Percentiles rank a stretch among this genome's conserved stretches.
These are phyloP conservation scores for Ophiocordyceps camponoti-floridani DNA, from an alignment of 2,329 filamentous ascomycete species.

Conservation along the genomic window DNA sequence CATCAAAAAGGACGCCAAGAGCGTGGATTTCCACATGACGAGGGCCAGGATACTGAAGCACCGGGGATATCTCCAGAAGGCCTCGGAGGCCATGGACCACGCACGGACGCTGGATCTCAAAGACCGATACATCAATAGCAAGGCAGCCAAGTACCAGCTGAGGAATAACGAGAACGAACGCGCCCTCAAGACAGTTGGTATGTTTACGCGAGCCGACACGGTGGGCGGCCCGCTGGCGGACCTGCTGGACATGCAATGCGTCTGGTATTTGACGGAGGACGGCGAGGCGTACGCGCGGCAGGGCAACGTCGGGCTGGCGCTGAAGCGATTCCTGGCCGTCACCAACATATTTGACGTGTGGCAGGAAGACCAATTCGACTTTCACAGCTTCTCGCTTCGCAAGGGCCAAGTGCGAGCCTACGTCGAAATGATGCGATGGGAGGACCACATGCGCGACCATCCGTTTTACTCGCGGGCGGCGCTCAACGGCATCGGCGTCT, in stretches of 20 bases:
- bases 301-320: conserved; percentile 63
- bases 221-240: conserved; percentile 77
- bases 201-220: conserved; percentile 87
- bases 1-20: conserved; percentile 59
- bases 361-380: conserved; percentile 98
- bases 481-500: conserved; percentile 63
- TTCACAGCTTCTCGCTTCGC: conserved; percentile 91
- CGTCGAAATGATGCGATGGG: conserved; percentile 92
- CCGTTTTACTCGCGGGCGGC: conserved; percentile 83
- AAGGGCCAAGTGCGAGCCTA: conserved; percentile 94
- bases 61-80: conserved; percentile 58
- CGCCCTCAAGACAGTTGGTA: conserved; percentile 72
- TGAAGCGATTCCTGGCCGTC: conserved; percentile 82
- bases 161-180: conserved; percentile 81
- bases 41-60: conserved; percentile 94
- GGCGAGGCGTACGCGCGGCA: conserved; percentile 75
- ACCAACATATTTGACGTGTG: conserved; percentile 91
- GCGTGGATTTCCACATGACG: conserved; percentile 86
- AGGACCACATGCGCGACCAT: conserved; percentile 78
- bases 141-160: conserved; percentile 91
- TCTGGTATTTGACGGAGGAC: conserved; percentile 94
- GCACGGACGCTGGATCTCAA: conserved; percentile 72
- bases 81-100: conserved; percentile 73
- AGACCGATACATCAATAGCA: conserved; percentile 96
- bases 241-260: conserved; percentile 92